Conservation (phyloP, 208 protist genomes). For the Trypanosoma theileri region DNA sequence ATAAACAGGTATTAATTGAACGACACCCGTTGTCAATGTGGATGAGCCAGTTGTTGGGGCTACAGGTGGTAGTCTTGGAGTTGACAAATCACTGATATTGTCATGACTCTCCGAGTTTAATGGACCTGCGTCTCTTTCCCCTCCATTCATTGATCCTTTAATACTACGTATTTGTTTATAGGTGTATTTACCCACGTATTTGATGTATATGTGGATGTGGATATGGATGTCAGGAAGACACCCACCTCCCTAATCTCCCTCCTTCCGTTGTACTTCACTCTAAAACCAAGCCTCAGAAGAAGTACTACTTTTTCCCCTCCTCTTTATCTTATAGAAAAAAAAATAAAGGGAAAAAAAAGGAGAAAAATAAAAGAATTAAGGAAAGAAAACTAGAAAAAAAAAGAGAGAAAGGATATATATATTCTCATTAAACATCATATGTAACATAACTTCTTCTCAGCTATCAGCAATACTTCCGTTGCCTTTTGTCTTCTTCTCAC, state of each 20-base stretch:
- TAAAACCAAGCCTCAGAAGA: no score
- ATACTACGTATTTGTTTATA: neutral
- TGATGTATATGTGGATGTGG: neutral
- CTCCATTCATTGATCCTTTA: neutral
- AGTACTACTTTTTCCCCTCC: no score
- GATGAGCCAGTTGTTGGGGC: no score
- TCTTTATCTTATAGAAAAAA: no score
- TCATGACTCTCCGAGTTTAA: neutral
- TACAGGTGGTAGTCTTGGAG: neutral
- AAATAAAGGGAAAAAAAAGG: no score
- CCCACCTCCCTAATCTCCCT: no score
- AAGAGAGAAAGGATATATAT: neutral
- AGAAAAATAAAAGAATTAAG: no score
- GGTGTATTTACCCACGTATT: neutral
- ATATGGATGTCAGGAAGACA: neutral
- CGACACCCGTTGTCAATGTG: neutral
- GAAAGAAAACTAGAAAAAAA: no score
- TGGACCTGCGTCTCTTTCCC: neutral
- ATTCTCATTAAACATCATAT: neutral
- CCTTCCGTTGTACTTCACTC: no score
- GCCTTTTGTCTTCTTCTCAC: no score
- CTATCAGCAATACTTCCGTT: no score
- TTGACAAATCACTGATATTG: neutral
- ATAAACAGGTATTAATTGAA: constrained; percentile 10
- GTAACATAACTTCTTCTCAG: no score